These are phyloP conservation scores for Pythium rhizo-oryzae DNA, from an alignment of 352 stramenopile genomes.

Conservation along the genomic window DNA sequence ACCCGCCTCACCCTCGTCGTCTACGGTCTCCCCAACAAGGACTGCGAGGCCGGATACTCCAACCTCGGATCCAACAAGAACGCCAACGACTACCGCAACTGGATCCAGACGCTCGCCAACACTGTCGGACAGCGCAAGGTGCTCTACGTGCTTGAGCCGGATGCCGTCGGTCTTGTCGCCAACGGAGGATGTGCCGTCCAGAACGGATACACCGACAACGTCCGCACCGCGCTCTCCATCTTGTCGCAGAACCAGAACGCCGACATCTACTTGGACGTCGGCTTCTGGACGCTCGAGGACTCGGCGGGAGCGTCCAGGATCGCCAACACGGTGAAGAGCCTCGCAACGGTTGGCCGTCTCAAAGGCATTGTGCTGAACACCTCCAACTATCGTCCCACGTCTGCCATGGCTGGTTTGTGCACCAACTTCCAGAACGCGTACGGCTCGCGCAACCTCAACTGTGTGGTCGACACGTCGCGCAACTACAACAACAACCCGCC, in stretches of 20 bases:
- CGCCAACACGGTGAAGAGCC: conserved; percentile 37
- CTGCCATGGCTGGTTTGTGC: conserved; percentile 50
- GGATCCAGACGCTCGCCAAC: conserved; percentile 42
- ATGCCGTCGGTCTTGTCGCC: conserved; percentile 55
- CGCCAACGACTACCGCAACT: conserved; percentile 45
- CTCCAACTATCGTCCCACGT: conserved; percentile 60
- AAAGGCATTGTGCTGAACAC: conserved; percentile 74
- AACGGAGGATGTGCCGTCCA: conserved; percentile 39
- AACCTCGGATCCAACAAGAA: conserved; percentile 35
- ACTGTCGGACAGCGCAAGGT: conserved; percentile 53
- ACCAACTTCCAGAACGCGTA: conserved; percentile 45
- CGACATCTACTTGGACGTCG: conserved; percentile 65
- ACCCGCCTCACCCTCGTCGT: conserved; percentile 63
- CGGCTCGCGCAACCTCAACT: conserved; percentile 36
- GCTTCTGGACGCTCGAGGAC: conserved; percentile 57
- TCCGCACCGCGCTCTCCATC: conserved; percentile 48
- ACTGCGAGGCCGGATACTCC: conserved; percentile 66
- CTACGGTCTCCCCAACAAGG: conserved; percentile 78
- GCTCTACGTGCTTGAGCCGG: conserved; percentile 69
- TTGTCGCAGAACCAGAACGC: conserved; percentile 61
- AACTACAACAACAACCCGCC: conserved; percentile 45
- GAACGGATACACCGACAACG: conserved; percentile 51
- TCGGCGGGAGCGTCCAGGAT: conserved; percentile 14
- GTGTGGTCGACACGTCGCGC: conserved; percentile 65
- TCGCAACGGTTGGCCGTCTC: conserved; percentile 38